These are phyloP conservation scores for Harrya chromipes DNA, from an alignment of 768 basidiomycete species.

Conservation along the genomic window DNA sequence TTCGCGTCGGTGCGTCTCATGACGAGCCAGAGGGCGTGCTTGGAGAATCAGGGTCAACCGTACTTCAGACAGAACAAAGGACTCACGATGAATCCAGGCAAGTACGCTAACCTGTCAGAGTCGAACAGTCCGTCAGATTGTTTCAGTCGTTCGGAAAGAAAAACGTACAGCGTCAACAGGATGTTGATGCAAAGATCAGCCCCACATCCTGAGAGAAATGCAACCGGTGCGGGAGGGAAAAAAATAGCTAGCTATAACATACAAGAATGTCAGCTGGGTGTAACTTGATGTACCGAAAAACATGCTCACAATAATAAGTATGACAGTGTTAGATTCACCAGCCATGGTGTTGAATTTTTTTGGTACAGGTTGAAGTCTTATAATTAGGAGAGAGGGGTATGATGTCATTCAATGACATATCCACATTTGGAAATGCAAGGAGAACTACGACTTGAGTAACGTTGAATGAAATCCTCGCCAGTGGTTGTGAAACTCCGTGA, in stretches of 20 bases:
- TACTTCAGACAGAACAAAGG: neutral
- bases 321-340: conserved; percentile 1
- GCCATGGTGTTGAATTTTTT: conserved; percentile 10
- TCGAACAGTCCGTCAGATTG: neutral
- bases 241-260: conserved; percentile 63
- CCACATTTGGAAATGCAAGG: conserved; percentile 17
- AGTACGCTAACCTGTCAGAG: conserved; percentile 58
- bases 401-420: conserved; percentile 22
- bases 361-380: no score
- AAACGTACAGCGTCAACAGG: conserved; percentile 64
- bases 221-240: conserved; percentile 77
- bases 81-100: conserved; percentile 58
- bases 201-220: conserved; percentile 73
- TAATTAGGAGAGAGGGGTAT: conserved; percentile 3
- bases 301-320: conserved; percentile 15
- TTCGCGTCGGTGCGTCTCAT: conserved; percentile 81
- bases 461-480: no score
- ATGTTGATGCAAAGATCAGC: conserved; percentile 84
- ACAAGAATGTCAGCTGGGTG: neutral
- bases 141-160: no score
- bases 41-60: neutral
- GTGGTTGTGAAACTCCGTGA: no score
- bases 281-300: accelerated
- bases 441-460: no score
- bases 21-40: conserved; percentile 87